Percentiles rank a stretch among this genome's conserved stretches.
Evolutionary conservation across 2,329 filamentous ascomycete species (phyloP).

Genomic region (Aspergillus sojae): DNA sequence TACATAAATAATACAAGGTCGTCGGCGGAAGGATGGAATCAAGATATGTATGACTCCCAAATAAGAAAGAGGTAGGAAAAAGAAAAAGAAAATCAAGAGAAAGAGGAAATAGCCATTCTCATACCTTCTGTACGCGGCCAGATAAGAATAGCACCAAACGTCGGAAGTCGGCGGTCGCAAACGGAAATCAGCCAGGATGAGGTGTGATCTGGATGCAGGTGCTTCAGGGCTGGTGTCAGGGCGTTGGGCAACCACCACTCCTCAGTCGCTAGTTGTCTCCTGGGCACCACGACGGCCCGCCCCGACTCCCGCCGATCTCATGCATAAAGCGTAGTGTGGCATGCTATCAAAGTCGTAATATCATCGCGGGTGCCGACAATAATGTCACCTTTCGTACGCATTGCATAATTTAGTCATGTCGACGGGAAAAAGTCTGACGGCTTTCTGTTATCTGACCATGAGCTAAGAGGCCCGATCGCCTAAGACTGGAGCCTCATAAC

Average conservation of each 20-base stretch:
- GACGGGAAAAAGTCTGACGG: background rate
- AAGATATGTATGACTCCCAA: background rate
- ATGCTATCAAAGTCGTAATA: conserved; percentile 9
- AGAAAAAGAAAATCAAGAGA: background rate
- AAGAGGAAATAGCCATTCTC: background rate
- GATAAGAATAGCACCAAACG: conserved; percentile 6
- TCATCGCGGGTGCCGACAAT: background rate
- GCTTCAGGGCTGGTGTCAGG: conserved; percentile 20
- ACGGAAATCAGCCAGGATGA: conserved; percentile 10
- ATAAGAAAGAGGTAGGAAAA: background rate
- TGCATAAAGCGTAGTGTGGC: conserved; percentile 28
- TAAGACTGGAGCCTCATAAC: background rate
- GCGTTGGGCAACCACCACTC: conserved; percentile 24
- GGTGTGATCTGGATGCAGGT: conserved; percentile 24
- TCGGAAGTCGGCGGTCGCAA: conserved; percentile 21
- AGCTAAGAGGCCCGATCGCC: background rate
- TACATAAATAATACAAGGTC: background rate
- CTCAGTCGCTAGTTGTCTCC: conserved; percentile 26
- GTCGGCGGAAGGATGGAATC: background rate
- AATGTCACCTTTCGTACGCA: background rate
- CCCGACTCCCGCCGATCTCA: conserved; percentile 35
- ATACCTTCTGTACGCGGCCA: conserved; percentile 2
- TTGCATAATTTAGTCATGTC: background rate
- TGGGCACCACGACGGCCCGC: conserved; percentile 32
- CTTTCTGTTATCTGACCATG: background rate